A percentile compares a stretch with the other conserved stretches of the same genome.
Evolutionary conservation across 768 basidiomycete genomes (phyloP).

Genomic region (Tulasnella sp.): DNA sequence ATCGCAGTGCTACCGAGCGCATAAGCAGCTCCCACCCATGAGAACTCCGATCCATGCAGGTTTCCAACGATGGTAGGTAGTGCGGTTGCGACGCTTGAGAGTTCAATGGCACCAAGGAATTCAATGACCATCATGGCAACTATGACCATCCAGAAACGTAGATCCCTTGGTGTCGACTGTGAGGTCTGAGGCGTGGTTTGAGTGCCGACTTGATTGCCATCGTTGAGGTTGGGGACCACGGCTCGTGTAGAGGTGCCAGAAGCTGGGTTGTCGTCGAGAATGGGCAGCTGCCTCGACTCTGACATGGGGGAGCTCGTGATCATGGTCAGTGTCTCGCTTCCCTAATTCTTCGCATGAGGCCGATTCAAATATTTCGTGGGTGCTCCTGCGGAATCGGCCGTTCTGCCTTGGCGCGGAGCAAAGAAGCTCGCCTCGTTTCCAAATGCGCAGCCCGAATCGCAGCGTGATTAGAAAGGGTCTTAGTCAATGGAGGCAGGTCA

Average conservation of each 20-base stretch:
- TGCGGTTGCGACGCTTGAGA: background rate
- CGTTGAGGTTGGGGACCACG: background rate
- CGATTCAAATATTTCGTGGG: background rate
- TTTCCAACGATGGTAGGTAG: constrained; percentile 14
- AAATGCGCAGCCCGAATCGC: background rate
- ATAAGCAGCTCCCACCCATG: constrained; percentile 37
- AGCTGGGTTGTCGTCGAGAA: background rate
- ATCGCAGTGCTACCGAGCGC: constrained; percentile 44
- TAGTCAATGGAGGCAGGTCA: no score
- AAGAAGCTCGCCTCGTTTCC: background rate
- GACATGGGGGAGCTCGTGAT: background rate
- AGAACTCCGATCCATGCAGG: constrained; percentile 35
- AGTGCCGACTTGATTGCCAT: background rate
- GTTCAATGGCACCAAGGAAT: constrained; percentile 37
- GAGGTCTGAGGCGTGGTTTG: background rate
- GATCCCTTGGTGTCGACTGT: background rate
- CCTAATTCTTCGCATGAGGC: background rate
- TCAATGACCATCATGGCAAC: no score
- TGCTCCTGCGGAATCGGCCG: background rate
- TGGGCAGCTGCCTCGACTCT: background rate
- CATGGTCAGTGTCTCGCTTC: background rate
- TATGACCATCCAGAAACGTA: no score
- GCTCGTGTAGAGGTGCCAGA: background rate
- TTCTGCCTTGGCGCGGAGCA: background rate
- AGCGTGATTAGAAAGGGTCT: background rate